These are phyloP conservation scores for Heterobasidion annosum DNA, from an alignment of 1,284 basidiomycete genomes.

Conservation along the genomic window DNA sequence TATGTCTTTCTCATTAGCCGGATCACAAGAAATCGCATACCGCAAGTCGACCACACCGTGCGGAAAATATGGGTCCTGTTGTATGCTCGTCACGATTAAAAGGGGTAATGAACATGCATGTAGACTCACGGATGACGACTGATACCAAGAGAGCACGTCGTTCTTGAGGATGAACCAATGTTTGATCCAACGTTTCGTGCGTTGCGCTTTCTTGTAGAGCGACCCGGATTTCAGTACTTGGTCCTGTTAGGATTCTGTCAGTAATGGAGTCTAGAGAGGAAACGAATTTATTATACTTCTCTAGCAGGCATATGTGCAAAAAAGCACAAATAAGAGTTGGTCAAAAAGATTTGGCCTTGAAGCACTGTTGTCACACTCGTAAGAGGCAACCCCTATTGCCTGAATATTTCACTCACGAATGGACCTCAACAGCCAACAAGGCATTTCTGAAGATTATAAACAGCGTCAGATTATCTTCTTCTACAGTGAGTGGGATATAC, in stretches of 20 bases:
- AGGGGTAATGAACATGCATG: slow-evolving; percentile 4
- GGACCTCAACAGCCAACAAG: slow-evolving; percentile 82
- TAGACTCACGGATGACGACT: slow-evolving; percentile 71
- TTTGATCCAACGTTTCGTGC: slow-evolving; percentile 84
- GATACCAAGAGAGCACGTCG: slow-evolving; percentile 90
- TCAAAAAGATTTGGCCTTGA: slow-evolving; percentile 95
- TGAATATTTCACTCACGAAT: slow-evolving; percentile 53
- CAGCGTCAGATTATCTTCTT: too few species aligned
- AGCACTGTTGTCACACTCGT: slow-evolving; percentile 48
- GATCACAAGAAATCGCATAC: slow-evolving; percentile 85
- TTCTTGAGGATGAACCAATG: slow-evolving; percentile 95
- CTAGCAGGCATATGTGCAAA: slow-evolving; percentile 90
- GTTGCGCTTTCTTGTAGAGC: slow-evolving; percentile 74
- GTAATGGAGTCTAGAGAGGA: not conserved
- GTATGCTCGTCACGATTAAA: not conserved
- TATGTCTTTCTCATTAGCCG: slow-evolving; percentile 64
- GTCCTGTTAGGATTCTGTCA: slow-evolving; percentile 39
- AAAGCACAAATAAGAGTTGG: slow-evolving; percentile 88
- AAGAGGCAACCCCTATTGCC: slow-evolving; percentile 6
- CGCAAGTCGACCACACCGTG: slow-evolving; percentile 91
- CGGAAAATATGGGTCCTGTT: slow-evolving; percentile 91
- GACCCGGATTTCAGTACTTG: slow-evolving; percentile 83
- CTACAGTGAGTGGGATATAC: slow-evolving; percentile 13
- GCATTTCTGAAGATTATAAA: slow-evolving; percentile 50
- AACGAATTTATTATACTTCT: slow-evolving; percentile 48